These are phyloP conservation scores for Epithemia pelagica DNA, from an alignment of 108 stramenopile genomes.

Conservation along the genomic window DNA sequence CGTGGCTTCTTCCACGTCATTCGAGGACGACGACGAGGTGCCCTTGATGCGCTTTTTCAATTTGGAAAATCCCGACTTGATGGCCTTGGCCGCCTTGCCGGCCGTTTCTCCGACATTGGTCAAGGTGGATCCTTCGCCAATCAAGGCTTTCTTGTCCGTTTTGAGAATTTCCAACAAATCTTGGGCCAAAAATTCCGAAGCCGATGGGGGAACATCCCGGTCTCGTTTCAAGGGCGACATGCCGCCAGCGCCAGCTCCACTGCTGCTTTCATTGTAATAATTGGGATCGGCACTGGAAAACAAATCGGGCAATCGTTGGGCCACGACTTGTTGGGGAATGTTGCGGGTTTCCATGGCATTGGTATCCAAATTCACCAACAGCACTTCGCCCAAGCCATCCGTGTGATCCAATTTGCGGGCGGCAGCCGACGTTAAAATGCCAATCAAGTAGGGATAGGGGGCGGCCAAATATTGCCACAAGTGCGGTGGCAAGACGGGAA, in stretches of 20 bases:
- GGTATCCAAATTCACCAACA: slow-evolving; percentile 69
- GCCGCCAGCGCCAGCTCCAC: background rate
- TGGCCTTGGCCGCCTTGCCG: slow-evolving; percentile 51
- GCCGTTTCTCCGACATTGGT: slow-evolving; percentile 37
- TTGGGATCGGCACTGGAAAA: slow-evolving; percentile 18
- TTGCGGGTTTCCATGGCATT: slow-evolving; percentile 62
- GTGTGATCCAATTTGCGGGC: slow-evolving; percentile 29
- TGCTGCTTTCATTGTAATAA: background rate
- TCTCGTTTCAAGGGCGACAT: background rate
- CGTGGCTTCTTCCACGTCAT: slow-evolving; percentile 12
- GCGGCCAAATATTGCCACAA: slow-evolving; percentile 56
- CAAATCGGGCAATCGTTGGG: slow-evolving; percentile 38
- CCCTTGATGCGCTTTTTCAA: slow-evolving; percentile 24
- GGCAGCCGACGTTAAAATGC: slow-evolving; percentile 30
- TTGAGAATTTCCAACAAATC: slow-evolving; percentile 74
- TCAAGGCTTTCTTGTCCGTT: slow-evolving; percentile 53
- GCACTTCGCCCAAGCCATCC: slow-evolving; percentile 63
- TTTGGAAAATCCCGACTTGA: slow-evolving; percentile 33
- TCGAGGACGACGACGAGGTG: slow-evolving; percentile 28
- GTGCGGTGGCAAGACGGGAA: slow-evolving; percentile 78
- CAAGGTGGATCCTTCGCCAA: slow-evolving; percentile 40
- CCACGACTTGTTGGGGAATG: slow-evolving; percentile 33
- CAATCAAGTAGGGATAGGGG: slow-evolving; percentile 70
- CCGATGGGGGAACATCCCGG: slow-evolving; percentile 10
- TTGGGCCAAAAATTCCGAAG: slow-evolving; percentile 60